Evolutionary conservation across 1,139 yeast genomes (phyloP), one percentile per base, ranked within the genome.

Genomic region (Nematodospora anomalae): DNA sequence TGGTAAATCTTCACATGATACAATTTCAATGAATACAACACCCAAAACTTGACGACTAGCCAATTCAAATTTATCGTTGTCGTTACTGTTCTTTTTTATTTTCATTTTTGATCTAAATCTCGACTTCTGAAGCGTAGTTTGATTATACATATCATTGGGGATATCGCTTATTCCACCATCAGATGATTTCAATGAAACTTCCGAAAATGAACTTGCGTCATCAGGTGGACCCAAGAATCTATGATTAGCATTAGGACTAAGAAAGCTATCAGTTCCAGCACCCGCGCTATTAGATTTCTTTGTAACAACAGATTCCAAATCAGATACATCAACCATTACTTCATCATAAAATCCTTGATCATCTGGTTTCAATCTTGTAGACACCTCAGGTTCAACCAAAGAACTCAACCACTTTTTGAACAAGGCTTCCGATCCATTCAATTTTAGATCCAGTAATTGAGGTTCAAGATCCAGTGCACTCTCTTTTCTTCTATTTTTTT

Each of bases 11-110:
- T 76, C 67, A 16, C 90, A 88, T 1, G 84, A 76, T 3, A 80
- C 74, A 16, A 90, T 77, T 46, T 90, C 95, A 33, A 90, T 56
- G 50, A 84, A 86, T 6, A 84, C 62, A 9, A 90, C 85, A 1
- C 97, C 97, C 16, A 67, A 58, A 1, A 81, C 79, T 16, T 69
- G 65, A 13, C 79, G 56, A 38, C 65, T 64, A 12, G 58, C 51
- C 48, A 68, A 45, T 31, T 62, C 65, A 38, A 67, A 69, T 9
- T 44, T 40, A 9, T 44, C 42, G 9, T 22, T 31, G 29, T 32
- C 38, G 26, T 26, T 33, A 14, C 27, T 36, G 38, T 36, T 37
- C 30, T 41, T 33, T 18, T 36, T 44, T 21, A 40, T 37, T 15
- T 44, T 31, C 18, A 43, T 36, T 22, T 38, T 44, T 13, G 35